phyloP scores from a whole-genome alignment of 345 rosid genomes.

The Lumnitzera racemosa region DNA sequence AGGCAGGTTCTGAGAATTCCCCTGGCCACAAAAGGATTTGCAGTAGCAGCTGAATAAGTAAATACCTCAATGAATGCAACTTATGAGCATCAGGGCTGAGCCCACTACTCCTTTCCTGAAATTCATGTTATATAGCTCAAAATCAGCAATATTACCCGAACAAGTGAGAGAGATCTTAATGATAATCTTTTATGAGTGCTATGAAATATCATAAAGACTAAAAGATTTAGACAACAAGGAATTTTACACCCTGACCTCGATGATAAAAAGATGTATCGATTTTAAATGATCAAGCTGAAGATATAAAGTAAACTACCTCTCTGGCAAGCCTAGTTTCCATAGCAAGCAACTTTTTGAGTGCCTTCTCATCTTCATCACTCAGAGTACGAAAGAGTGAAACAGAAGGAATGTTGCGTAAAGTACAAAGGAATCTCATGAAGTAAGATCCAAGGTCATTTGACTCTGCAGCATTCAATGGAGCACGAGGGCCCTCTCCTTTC shows the following conservation, averaged over 20 bases:
- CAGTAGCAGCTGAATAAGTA: constrained; percentile 76
- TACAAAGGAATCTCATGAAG: constrained; percentile 75
- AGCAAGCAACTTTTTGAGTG: constrained; percentile 57
- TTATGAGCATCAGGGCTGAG: constrained; percentile 34
- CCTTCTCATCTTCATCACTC: constrained; percentile 69
- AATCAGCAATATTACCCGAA: neutral
- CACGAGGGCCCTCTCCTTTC: constrained; percentile 44
- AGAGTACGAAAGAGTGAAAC: constrained; percentile 79
- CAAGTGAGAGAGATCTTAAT: neutral
- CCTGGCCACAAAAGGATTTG: constrained; percentile 87
- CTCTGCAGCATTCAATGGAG: constrained; percentile 43
- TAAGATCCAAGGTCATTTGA: constrained; percentile 65
- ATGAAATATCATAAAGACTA: neutral
- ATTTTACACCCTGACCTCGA: neutral
- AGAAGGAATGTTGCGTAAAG: constrained; percentile 86
- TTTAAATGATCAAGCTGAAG: neutral
- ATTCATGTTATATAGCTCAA: constrained; percentile 4
- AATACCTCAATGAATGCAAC: constrained; percentile 61
- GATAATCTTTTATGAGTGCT: too few relatives aligned
- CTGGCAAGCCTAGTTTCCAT: constrained; percentile 63
- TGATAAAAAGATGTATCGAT: neutral
- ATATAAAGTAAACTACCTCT: constrained; percentile 37
- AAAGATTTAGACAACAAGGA: neutral
- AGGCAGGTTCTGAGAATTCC: constrained; percentile 67
- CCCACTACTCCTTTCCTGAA: constrained; percentile 68